Percentiles rank a stretch among this genome's conserved stretches.
Evolutionary conservation across 1,139 yeast genomes (phyloP).

Genomic region (Dujonia santamariae): DNA sequence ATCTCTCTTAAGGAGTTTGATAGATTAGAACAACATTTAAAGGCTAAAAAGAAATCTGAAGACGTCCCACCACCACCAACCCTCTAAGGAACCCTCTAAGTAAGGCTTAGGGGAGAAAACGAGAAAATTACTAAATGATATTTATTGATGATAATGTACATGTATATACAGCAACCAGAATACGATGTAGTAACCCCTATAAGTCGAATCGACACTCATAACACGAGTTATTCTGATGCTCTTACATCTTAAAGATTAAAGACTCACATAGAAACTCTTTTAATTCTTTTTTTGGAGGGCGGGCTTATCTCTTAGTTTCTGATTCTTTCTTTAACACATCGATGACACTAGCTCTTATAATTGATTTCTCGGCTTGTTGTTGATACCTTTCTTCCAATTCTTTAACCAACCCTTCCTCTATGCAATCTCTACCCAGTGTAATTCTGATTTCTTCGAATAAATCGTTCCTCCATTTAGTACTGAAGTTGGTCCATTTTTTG

Average conservation of each 20-base stretch:
- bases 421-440: constrained; percentile 34
- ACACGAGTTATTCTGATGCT: too few species aligned
- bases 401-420: constrained; percentile 36
- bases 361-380: constrained; percentile 20
- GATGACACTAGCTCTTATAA: constrained; percentile 12
- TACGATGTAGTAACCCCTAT: too few species aligned
- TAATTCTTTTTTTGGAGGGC: constrained; percentile 6
- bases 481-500: constrained; percentile 33
- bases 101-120: too few species aligned
- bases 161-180: too few species aligned
- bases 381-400: constrained; percentile 27
- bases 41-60: constrained; percentile 14
- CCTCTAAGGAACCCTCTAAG: too few species aligned
- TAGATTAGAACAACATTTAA: constrained; percentile 51
- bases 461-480: constrained; percentile 24
- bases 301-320: too few species aligned
- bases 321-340: background rate
- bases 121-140: too few species aligned
- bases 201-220: too few species aligned
- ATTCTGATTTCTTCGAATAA: constrained; percentile 36
- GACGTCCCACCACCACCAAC: constrained; percentile 32
- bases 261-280: too few species aligned
- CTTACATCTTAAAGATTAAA: too few species aligned
- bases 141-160: background rate
- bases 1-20: constrained; percentile 67